Conservation (phyloP, 176 grass and related monocot species). For the Triticum monococcum region DNA sequence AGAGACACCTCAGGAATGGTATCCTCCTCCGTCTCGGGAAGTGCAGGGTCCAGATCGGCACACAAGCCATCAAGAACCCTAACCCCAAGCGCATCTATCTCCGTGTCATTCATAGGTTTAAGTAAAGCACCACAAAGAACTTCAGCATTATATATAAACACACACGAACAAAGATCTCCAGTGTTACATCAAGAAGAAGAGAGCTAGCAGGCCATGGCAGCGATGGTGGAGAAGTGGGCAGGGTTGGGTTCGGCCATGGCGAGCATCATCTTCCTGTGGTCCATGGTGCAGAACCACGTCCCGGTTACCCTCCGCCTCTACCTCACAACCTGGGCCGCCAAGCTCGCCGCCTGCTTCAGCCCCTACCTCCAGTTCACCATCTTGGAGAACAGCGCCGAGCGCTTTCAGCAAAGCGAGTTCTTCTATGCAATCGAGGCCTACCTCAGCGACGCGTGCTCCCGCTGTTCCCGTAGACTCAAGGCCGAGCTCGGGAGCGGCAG, state of each 20-base stretch:
- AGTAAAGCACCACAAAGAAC: not conserved
- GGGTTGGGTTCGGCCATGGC: conserved; percentile 31
- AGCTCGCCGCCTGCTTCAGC: conserved; percentile 29
- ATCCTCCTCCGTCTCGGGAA: no score
- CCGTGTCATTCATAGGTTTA: no score
- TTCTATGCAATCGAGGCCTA: conserved; percentile 48
- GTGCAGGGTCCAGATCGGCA: no score
- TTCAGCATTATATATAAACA: not conserved
- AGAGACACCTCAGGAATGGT: no score
- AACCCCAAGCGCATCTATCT: no score
- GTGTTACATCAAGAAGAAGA: not conserved
- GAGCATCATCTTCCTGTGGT: conserved; percentile 55
- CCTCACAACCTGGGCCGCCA: not conserved
- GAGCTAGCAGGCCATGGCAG: not conserved
- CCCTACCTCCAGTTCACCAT: conserved; percentile 63
- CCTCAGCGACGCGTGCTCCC: conserved; percentile 33
- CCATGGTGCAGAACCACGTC: conserved; percentile 46
- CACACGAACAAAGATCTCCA: not conserved
- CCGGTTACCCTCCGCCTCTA: not conserved
- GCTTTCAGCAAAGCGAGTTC: conserved; percentile 44
- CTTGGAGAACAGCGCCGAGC: conserved; percentile 39
- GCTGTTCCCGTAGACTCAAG: no score
- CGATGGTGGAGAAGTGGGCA: conserved; percentile 31
- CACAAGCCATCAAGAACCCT: no score
- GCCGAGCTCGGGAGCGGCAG: not conserved